Evolutionary conservation across 1,284 basidiomycete species (phyloP).

Genomic region (Hortiboletus rubellus): DNA sequence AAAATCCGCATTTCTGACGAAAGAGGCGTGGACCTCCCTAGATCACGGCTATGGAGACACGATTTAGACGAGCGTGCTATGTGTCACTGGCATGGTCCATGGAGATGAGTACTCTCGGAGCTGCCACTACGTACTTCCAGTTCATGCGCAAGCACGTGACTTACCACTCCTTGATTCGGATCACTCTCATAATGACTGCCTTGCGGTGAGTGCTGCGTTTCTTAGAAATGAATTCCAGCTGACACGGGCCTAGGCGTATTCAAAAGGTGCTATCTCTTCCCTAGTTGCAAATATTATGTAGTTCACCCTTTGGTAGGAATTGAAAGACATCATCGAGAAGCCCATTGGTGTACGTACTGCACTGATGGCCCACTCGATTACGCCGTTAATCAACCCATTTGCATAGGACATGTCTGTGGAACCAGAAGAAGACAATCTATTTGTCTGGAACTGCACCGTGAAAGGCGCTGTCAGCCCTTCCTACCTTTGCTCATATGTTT

Average conservation of each 20-base stretch:
- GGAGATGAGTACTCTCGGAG: not conserved
- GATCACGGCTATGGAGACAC: not conserved
- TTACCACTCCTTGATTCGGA: not conserved
- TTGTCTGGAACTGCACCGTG: slow-evolving; percentile 77
- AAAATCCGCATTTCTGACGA: not conserved
- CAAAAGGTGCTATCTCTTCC: slow-evolving; percentile 52
- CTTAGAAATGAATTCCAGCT: slow-evolving; percentile 4
- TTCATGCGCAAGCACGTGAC: slow-evolving; percentile 15
- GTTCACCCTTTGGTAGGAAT: slow-evolving; percentile 49
- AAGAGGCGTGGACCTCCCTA: too few relatives aligned
- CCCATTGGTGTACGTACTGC: slow-evolving; percentile 56
- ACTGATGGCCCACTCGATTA: slow-evolving; percentile 10
- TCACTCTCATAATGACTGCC: slow-evolving; percentile 49
- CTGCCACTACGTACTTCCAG: too few relatives aligned
- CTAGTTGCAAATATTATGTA: slow-evolving; percentile 7
- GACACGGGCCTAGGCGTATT: slow-evolving; percentile 52
- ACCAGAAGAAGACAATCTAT: slow-evolving; percentile 71
- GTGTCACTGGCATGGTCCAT: too few relatives aligned
- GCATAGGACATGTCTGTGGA: slow-evolving; percentile 61
- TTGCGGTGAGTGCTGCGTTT: slow-evolving; percentile 45
- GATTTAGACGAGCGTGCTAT: not conserved
- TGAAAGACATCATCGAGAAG: slow-evolving; percentile 55
- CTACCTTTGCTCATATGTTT: slow-evolving; percentile 2
- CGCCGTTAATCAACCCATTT: slow-evolving; percentile 9
- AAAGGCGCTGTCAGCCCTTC: slow-evolving; percentile 65